These are phyloP conservation scores for Candida sp. DNA, from an alignment of 1,139 yeast species.

Conservation along the genomic window DNA sequence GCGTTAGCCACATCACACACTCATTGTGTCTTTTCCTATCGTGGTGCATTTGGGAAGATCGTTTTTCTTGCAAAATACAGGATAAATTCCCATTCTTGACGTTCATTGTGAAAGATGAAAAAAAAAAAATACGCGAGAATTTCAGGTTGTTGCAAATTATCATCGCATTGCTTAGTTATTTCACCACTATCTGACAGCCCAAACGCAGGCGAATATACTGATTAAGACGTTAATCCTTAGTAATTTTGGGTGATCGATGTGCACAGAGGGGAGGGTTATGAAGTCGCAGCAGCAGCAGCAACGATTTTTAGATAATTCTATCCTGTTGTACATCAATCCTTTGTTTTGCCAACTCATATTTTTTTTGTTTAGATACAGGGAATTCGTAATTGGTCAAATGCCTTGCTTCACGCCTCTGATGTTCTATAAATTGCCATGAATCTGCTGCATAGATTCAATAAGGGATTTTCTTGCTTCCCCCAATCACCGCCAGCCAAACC, in stretches of 20 bases:
- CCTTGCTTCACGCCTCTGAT: neutral
- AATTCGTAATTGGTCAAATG: neutral
- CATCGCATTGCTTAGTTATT: neutral
- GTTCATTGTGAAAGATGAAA: neutral
- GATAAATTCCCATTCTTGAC: conserved; percentile 5
- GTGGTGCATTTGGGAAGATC: neutral
- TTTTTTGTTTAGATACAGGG: neutral
- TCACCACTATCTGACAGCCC: neutral
- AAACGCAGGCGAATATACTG: neutral
- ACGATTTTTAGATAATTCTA: neutral
- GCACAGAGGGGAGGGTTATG: neutral
- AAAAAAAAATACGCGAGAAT: conserved; percentile 1
- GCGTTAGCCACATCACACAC: neutral
- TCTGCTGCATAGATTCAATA: neutral
- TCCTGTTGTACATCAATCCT: neutral
- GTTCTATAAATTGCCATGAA: neutral
- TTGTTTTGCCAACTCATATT: neutral
- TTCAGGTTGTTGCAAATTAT: conserved; percentile 2
- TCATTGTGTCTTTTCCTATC: neutral
- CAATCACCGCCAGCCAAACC: neutral
- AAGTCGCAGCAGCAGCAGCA: no score
- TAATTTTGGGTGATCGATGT: neutral
- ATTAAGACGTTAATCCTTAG: neutral
- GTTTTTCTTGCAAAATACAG: neutral
- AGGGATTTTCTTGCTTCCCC: neutral